phyloP scores from a whole-genome alignment of 2,329 filamentous ascomycete genomes.

The Paraphoma chrysanthemicola region DNA sequence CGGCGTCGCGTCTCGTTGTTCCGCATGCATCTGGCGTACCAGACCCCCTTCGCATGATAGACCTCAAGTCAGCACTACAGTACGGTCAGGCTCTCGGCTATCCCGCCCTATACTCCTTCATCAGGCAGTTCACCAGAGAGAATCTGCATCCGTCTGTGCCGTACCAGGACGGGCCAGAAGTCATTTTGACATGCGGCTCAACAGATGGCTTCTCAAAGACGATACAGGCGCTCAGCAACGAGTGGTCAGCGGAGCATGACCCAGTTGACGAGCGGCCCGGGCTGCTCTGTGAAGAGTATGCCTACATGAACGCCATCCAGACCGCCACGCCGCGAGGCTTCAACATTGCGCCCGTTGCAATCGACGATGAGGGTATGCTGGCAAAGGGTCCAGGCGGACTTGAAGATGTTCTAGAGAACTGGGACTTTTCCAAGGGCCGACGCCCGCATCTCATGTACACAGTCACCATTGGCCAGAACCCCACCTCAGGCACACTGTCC shows the following conservation, averaged over 20 bases:
- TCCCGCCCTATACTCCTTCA: slow-evolving; percentile 76
- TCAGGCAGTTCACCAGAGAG: slow-evolving; percentile 78
- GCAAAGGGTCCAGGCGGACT: slow-evolving; percentile 75
- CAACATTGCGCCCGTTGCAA: slow-evolving; percentile 74
- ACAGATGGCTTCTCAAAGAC: slow-evolving; percentile 87
- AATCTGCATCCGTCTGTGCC: slow-evolving; percentile 82
- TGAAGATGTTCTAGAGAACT: slow-evolving; percentile 79
- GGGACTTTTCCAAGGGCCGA: slow-evolving; percentile 77
- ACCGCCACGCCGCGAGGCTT: slow-evolving; percentile 72
- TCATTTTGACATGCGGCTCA: slow-evolving; percentile 79
- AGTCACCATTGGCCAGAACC: slow-evolving; percentile 91
- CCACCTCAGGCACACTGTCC: slow-evolving; percentile 78
- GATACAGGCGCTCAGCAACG: slow-evolving; percentile 76
- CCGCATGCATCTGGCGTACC: slow-evolving; percentile 69
- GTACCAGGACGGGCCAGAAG: slow-evolving; percentile 77
- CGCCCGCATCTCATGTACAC: slow-evolving; percentile 88
- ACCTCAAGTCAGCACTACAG: slow-evolving; percentile 81
- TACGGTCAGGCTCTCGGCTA: slow-evolving; percentile 87
- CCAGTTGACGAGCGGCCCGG: slow-evolving; percentile 74
- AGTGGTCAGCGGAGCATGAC: slow-evolving; percentile 75
- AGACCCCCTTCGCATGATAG: slow-evolving; percentile 74
- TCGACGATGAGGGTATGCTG: slow-evolving; percentile 83
- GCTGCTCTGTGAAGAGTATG: slow-evolving; percentile 79
- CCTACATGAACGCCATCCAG: slow-evolving; percentile 79
- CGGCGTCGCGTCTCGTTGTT: slow-evolving; percentile 66